These are phyloP conservation scores for Lasiosphaeria miniovina DNA, from an alignment of 495 filamentous ascomycete species.

Conservation along the genomic window DNA sequence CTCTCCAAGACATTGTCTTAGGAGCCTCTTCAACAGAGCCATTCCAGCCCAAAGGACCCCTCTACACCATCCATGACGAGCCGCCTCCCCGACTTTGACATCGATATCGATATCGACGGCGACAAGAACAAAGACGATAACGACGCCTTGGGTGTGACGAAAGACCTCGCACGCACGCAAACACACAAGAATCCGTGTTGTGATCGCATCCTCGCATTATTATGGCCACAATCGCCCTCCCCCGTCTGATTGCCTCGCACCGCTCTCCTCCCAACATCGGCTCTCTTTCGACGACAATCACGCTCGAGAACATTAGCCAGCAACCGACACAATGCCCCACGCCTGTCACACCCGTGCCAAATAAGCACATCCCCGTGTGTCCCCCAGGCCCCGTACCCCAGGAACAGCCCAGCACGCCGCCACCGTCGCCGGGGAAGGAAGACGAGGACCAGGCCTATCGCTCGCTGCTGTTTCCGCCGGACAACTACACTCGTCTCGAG, in stretches of 20 bases:
- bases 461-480: conserved; percentile 74
- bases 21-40: background rate
- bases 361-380: conserved; percentile 84
- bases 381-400: conserved; percentile 70
- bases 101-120: conserved; percentile 19
- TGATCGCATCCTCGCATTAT: conserved; percentile 5
- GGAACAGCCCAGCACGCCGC: conserved; percentile 60
- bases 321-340: conserved; percentile 30
- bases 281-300: conserved; percentile 48
- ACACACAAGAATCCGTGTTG: too few relatives aligned
- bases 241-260: conserved; percentile 48
- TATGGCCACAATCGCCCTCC: conserved; percentile 54
- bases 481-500: conserved; percentile 53
- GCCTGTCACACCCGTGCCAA: conserved; percentile 64
- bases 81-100: background rate
- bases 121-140: conserved; percentile 2
- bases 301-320: conserved; percentile 45
- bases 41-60: background rate
- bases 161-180: too few relatives aligned
- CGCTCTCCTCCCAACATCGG: conserved; percentile 46
- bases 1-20: background rate
- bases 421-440: conserved; percentile 58
- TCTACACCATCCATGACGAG: too few relatives aligned
- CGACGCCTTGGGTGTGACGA: background rate
- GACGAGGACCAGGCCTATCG: conserved; percentile 43